phyloP scores from a whole-genome alignment of 495 filamentous ascomycete genomes.

The Aspergillus bertholletiae region DNA sequence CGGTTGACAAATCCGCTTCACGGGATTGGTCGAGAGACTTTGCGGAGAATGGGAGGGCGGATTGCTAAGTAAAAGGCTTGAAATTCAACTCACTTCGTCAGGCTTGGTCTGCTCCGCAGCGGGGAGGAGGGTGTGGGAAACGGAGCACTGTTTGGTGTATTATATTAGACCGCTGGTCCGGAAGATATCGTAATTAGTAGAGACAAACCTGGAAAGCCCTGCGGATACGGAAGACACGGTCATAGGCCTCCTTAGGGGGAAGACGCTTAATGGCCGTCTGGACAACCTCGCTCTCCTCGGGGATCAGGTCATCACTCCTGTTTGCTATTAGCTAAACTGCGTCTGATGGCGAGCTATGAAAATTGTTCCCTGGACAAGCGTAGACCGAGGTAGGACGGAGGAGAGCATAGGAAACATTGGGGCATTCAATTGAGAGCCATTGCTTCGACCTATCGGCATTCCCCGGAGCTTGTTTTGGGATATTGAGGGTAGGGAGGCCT shows the following conservation, averaged over 20 bases:
- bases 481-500: conserved; percentile 26
- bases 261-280: conserved; percentile 87
- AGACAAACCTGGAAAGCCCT: conserved; percentile 81
- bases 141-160: conserved; percentile 55
- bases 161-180: background rate
- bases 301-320: conserved; percentile 89
- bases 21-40: conserved; percentile 35
- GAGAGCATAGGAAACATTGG: background rate
- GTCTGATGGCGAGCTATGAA: conserved; percentile 13
- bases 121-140: conserved; percentile 84
- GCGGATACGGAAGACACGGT: conserved; percentile 94
- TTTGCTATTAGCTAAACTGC: conserved; percentile 8
- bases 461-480: conserved; percentile 1
- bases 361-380: conserved; percentile 18
- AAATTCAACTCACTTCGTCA: conserved; percentile 54
- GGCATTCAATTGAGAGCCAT: background rate
- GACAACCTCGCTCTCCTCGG: conserved; percentile 83
- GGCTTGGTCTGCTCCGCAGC: conserved; percentile 76
- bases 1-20: conserved; percentile 42
- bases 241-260: conserved; percentile 83
- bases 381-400: conserved; percentile 12
- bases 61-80: conserved; percentile 12
- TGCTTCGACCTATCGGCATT: background rate
- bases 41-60: conserved; percentile 23
- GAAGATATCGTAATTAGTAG: background rate